phyloP scores from a whole-genome alignment of 352 stramenopile genomes.

The Pythium sp. region DNA sequence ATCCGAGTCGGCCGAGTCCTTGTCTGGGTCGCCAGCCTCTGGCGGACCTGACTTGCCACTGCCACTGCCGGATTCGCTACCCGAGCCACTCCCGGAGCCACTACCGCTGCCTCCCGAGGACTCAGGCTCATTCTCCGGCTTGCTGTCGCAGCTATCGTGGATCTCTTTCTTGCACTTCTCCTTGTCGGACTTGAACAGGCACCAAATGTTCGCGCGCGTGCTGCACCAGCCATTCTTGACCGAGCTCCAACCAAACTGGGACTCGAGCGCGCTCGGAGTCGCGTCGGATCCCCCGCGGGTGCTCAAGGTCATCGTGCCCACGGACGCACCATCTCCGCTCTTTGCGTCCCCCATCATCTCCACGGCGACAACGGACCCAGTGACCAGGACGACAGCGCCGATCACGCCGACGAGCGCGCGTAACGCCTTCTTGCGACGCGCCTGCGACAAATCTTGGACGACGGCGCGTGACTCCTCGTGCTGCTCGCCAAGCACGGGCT shows the following conservation, averaged over 20 bases:
- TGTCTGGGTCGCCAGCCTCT: not conserved
- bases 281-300: not conserved
- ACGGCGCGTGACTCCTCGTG: not conserved
- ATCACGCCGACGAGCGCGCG: constrained; percentile 12
- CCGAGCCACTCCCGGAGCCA: constrained; percentile 9
- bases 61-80: not conserved
- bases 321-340: not conserved
- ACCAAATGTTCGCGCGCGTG: constrained; percentile 18
- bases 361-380: constrained; percentile 25
- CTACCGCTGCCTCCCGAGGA: constrained; percentile 5
- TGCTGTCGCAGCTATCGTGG: constrained; percentile 12
- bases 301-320: constrained; percentile 12
- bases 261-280: constrained; percentile 16
- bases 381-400: constrained; percentile 18
- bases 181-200: constrained; percentile 28
- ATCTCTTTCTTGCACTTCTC: constrained; percentile 31
- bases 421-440: constrained; percentile 10
- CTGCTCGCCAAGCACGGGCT: not conserved
- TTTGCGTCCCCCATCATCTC: constrained; percentile 17
- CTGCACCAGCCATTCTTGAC: constrained; percentile 26
- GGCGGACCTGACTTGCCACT: not conserved
- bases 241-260: constrained; percentile 24
- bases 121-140: constrained; percentile 1
- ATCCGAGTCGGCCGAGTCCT: not conserved
- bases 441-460: constrained; percentile 6